Evolutionary conservation across 1,284 basidiomycete species (phyloP), one percentile per base, ranked within the genome.

Genomic region (Malassezia globosa): DNA sequence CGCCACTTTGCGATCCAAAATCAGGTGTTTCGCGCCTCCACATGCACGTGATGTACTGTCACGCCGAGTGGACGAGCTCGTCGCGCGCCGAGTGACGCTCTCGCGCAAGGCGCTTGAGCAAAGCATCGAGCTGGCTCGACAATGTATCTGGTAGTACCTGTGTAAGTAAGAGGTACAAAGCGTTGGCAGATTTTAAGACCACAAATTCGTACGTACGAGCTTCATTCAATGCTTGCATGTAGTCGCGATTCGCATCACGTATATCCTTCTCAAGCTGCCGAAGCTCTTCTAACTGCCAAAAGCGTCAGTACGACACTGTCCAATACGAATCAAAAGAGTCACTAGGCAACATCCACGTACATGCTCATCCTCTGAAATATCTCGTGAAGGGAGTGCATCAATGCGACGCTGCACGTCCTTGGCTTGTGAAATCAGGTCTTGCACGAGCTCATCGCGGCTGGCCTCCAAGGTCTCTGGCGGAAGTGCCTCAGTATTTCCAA

Each of bases 401-500:
- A 64, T 61, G 31, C 58, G 56, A 14, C 37, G 27, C 21, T 57
- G 36, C 8, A 64, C 56, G 10, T 47, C 33, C 2, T 51, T 42
- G 4, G 61, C 61, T 25, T 64, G 61, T 7, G 41, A 37, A 0
- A 64, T 46, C 0, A 64, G 48, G 23, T 64, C 60, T 1, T 44
- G 31, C 10, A 64, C 56, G n/a, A 64, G 51, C 34, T 64, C 61
- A 1, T 47, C 35, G 14, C 45, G 50, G 16, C 51, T 60, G 3
- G 55, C 43, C 3, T 39, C 31, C 33, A 56, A 34, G 46, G 49
- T 55, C 21, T 58, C 61, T 1, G 36, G 36, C 2, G 51, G 33
- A 7, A 60, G 51, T 2, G 56, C 52, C 36, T 64, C 61, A 0
- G 61, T 61, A 18, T 58, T 58, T 5, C 61, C 61, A 1, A 59